Evolutionary conservation across 164 flowering plant genomes (phyloP), one percentile per base, ranked within the genome.

Genomic region (Berberis thunbergii): DNA sequence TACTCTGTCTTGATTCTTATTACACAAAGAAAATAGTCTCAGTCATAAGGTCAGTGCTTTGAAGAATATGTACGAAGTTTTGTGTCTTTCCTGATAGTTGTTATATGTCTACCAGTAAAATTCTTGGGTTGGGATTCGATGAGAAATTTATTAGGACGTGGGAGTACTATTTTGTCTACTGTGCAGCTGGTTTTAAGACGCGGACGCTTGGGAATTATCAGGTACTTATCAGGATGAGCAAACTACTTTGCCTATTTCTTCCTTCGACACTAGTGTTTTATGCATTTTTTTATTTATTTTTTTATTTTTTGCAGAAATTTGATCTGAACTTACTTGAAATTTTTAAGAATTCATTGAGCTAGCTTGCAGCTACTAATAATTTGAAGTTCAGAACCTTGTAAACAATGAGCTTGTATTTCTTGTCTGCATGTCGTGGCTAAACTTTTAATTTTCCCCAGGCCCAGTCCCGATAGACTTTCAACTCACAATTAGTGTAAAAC

Each of bases 101-200:
- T n/a, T 55, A 11, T 43, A 48, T 69, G 39, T 59, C 8, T 58
- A 59, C n/a, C 77, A 84, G 96, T 56, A 61, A 90, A 80, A 83
- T 90, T 41, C 66, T 75, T 1, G 81, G 63, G 1, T 66, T 91
- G 49, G 97, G 97, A 43, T 94, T 94, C 66, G 70, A 88, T 45
- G 87, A 91, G 49, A 87, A 85, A 76, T 91, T 94, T 84, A 84
- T 94, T 12, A 70, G 96, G 57, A 91, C 95, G 41, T 88, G 97
- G 98, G 95, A 94, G 41, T 90, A 94, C 61, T 94, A 91, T 65
- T 94, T 87, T 69, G 81, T 86, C 40, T 90, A 94, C 56, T 84
- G 86, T 71, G 96, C 90, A 43, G 96, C 99, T 56, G 99, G 95
- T 44, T 91, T 91, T 72, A 87, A 78, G 69, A 57, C 97, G 0